phyloP scores from a whole-genome alignment of 1,284 basidiomycete species.

The Heterobasidion irregulare region DNA sequence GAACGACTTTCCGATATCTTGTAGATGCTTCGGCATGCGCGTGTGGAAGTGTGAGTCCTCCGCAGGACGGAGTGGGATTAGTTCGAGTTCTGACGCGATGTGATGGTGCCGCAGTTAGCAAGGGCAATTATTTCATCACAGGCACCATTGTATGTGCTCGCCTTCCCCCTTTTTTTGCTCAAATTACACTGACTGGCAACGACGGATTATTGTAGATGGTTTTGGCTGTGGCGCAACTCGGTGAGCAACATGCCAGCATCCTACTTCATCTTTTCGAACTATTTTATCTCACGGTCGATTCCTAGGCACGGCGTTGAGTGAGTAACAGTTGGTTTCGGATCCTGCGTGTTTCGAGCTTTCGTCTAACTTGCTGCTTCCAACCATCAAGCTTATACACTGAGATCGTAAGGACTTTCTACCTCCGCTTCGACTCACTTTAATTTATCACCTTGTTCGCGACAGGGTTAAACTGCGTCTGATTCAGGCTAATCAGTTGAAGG shows the following conservation, averaged over 20 bases:
- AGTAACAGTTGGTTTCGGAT: no score
- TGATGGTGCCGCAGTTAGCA: constrained; percentile 39
- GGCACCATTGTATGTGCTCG: constrained; percentile 40
- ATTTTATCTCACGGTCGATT: no score
- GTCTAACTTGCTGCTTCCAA: not conserved
- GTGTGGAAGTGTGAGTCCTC: constrained; percentile 58
- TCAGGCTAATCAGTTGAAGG: constrained; percentile 14
- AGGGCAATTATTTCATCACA: constrained; percentile 45
- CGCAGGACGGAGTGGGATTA: not conserved
- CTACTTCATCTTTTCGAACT: no score
- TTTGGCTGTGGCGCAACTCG: constrained; percentile 10
- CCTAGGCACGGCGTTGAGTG: no score
- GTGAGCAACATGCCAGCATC: constrained; percentile 2
- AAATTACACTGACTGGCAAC: not conserved
- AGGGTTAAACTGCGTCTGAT: constrained; percentile 11
- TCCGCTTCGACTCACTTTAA: no score
- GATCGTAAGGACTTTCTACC: not conserved
- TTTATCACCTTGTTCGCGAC: not conserved
- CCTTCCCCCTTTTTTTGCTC: not conserved
- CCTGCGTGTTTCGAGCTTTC: no score
- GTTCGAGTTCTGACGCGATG: not conserved
- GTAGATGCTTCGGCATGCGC: constrained; percentile 52
- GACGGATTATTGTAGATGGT: constrained; percentile 2
- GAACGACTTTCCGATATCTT: not conserved
- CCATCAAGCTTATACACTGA: not conserved